Evolutionary conservation across 345 rosid species (phyloP).

Genomic region (Rhizophora apiculata): DNA sequence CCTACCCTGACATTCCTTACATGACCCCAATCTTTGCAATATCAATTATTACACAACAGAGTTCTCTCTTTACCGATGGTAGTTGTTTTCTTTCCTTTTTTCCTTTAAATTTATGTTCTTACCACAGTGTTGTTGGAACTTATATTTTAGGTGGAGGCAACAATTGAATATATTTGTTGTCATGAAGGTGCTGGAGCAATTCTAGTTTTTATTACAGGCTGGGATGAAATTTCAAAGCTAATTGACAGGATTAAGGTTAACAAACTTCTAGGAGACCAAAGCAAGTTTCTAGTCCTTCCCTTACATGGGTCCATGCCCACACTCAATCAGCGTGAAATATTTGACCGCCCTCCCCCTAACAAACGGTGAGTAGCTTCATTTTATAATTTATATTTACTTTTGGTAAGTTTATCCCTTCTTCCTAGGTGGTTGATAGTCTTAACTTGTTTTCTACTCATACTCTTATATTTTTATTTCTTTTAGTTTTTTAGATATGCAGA

Average conservation of each 20-base stretch:
- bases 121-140: conserved; percentile 7
- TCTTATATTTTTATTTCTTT: too few relatives aligned
- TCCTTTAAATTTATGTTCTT: not conserved
- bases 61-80: not conserved
- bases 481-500: too few relatives aligned
- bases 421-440: too few relatives aligned
- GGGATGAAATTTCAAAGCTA: conserved; percentile 95
- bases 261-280: conserved; percentile 66
- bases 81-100: not conserved
- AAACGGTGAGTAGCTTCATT: conserved; percentile 45
- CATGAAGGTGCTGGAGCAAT: conserved; percentile 84
- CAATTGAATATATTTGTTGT: conserved; percentile 69
- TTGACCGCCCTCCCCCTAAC: conserved; percentile 72
- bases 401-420: too few relatives aligned
- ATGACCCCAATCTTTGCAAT: not conserved
- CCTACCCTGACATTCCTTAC: too few relatives aligned
- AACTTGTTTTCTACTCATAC: too few relatives aligned
- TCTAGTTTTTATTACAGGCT: conserved; percentile 93
- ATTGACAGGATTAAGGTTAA: conserved; percentile 70
- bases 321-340: conserved; percentile 79
- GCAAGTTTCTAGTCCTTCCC: conserved; percentile 80
- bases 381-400: not conserved
- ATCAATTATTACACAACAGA: conserved; percentile 1
- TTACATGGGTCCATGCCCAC: conserved; percentile 97
- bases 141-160: conserved; percentile 65